Conservation (phyloP, 2,329 filamentous ascomycete species). For the Apiospora hydei region DNA sequence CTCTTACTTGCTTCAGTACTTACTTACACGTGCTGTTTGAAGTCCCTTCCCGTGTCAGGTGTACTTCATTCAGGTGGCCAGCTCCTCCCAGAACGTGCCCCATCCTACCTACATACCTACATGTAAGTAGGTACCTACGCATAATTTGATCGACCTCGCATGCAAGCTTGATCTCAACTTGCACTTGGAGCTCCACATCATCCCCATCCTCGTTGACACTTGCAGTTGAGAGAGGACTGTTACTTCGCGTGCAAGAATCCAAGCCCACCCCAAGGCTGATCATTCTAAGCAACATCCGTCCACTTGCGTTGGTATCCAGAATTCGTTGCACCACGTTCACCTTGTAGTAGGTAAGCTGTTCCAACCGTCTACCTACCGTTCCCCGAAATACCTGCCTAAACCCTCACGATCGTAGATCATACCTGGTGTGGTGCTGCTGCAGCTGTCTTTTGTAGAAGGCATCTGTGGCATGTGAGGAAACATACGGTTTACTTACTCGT, state of each 20-base stretch:
- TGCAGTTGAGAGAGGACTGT: neutral
- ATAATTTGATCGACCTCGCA: neutral
- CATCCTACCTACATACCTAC: too few species aligned
- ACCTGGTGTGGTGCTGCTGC: neutral
- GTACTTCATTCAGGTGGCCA: neutral
- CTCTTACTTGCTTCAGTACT: neutral
- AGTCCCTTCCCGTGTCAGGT: neutral
- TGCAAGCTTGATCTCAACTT: neutral
- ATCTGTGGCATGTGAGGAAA: neutral
- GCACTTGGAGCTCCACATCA: neutral
- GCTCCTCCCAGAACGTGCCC: neutral
- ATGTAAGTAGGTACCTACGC: too few species aligned
- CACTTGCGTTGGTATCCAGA: neutral
- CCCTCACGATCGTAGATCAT: neutral
- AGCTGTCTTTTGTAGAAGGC: neutral
- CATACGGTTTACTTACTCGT: neutral
- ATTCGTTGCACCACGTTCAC: neutral
- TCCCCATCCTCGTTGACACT: neutral
- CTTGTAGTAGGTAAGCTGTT: neutral
- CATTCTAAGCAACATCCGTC: neutral
- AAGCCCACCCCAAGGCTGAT: neutral
- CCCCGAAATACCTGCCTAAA: neutral
- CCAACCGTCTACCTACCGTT: neutral
- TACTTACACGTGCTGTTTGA: neutral
- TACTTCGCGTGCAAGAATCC: too few species aligned